Conservation (phyloP, 208 protist species). For the Tetramitus jugosus region DNA sequence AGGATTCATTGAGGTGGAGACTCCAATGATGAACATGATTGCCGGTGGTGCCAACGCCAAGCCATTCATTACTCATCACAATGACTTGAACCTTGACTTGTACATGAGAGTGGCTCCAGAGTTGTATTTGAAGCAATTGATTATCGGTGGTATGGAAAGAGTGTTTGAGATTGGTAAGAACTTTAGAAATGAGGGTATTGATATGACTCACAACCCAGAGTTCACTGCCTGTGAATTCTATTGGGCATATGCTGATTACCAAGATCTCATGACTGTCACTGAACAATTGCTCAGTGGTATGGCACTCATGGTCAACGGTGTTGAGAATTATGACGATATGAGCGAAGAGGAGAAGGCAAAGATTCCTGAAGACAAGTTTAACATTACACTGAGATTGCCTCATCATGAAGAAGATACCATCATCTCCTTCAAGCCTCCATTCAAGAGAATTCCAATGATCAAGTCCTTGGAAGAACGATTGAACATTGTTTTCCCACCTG, state of each 20-base stretch:
- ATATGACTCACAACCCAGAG: slow-evolving; percentile 86
- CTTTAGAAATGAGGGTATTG: slow-evolving; percentile 96
- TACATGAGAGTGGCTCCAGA: slow-evolving; percentile 98
- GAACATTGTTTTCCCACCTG: slow-evolving; percentile 63
- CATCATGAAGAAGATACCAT: slow-evolving; percentile 53
- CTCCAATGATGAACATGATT: slow-evolving; percentile 96
- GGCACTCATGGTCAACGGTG: slow-evolving; percentile 85
- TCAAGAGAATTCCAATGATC: slow-evolving; percentile 90
- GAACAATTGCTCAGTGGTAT: slow-evolving; percentile 89
- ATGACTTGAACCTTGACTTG: slow-evolving; percentile 95
- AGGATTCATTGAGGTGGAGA: slow-evolving; percentile 95
- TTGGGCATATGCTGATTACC: slow-evolving; percentile 98
- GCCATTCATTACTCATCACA: slow-evolving; percentile 99
- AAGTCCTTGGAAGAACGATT: slow-evolving; percentile 80
- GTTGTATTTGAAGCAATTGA: slow-evolving; percentile 98
- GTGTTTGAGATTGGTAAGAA: slow-evolving; percentile 99
- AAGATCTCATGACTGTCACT: slow-evolving; percentile 96
- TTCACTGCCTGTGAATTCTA: slow-evolving; percentile 99
- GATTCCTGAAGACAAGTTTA: slow-evolving; percentile 8
- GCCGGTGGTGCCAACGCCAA: slow-evolving; percentile 96
- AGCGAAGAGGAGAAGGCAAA: slow-evolving; percentile 78
- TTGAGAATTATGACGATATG: slow-evolving; percentile 79
- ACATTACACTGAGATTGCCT: background rate
- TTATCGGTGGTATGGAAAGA: slow-evolving; percentile 98
- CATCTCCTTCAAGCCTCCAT: slow-evolving; percentile 98